Evolutionary conservation across 202 grass and related monocot genomes (phyloP), one percentile per base, ranked within the genome.

Genomic region (Saccharum hybrid): DNA sequence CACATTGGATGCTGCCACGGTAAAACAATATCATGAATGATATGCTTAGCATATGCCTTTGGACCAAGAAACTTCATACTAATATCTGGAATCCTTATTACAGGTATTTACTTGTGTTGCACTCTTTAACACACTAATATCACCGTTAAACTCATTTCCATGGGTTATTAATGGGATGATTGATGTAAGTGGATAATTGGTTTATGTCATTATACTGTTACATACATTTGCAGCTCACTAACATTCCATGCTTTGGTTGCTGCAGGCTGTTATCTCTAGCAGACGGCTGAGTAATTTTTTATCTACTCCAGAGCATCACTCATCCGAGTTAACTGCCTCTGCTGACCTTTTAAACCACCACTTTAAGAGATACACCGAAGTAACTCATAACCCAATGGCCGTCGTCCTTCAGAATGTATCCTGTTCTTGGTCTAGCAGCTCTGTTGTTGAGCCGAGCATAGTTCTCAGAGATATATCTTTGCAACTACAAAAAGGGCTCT

Each of bases 161-260:
- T 98, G 96, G 92, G 90, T 95, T 86, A 98, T 98, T 74, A 98
- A 98, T 74, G 96, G 96, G 72, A 87, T 98, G 87, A 98, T 98
- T 88, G 96, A 95, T 86, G 96, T 98, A 94, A 88, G 90, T 90
- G 45, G 23, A 52, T 83, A 23, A 36, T 68, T 23, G 7, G n/a
- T 40, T 63, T 88, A 56, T 65, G 23, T 30, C 56, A 79, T 80
- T 75, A 34, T 56, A 63, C 39, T 57, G 68, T 43, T 67, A 43
- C 39, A 63, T 70, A 21, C 36, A 74, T 75, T 45, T 75, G 12
- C 49, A 26, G 30, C 18, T 41, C 62, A 66, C 42, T 73, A 68
- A 70, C 19, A 52, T 43, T 85, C 31, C 16, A 34, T 70, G 22
- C 87, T 30, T 85, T 62, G 22, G 48, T 39, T 71, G 28, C 88